Base-by-base conservation (phyloP, 2,329 filamentous ascomycete genomes). In the Geosmithia morbida region DNA sequence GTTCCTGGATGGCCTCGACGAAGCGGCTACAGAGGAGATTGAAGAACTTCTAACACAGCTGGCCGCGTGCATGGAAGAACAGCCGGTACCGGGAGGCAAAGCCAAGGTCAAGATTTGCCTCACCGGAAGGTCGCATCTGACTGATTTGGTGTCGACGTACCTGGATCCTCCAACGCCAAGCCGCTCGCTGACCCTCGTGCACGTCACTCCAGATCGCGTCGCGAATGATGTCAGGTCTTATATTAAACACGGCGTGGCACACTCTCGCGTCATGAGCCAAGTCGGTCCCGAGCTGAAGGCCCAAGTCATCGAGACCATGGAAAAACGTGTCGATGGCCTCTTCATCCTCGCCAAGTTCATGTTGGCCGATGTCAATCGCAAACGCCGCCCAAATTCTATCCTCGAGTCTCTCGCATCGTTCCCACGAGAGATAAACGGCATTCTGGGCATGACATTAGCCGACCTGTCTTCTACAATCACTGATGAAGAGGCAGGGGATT, bases 321-420 rank as follows among this genome's bases (percentile, higher is more conserved):
- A 60, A 3, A 59, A 60, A 6, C 64, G 66, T 18, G 69, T 68
- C 1, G 65, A 69, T 18, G 70, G 69, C 0, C 61, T 72, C 17
- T 73, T 73, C 51, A 68, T 72, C 18, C 61, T 70, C 16, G 70
- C 69, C 44, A 67, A 71, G 48, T 66, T 72, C 43, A 72, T 73
- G 69, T 48, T 76, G 2, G 66, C 66, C 5, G 72, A 76, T 45
- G 57, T 73, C 2, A 64, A 61, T 19, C 65, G 66, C 30, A 65
- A 71, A 48, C 60, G 63, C 2, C 69, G 71, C 42, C 66, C 68
- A 0, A 60, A 64, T 7, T 67, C 67, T 0, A 73, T 65, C 1
- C 61, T 67, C 5, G 61, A 68, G 18, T 66, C 66, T 41, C 54
- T 77, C 0, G 58, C 64, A 18, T 59, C 61, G 0, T 73, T 72